phyloP scores from a whole-genome alignment of 768 basidiomycete species.

The Filobasidium floriforme region DNA sequence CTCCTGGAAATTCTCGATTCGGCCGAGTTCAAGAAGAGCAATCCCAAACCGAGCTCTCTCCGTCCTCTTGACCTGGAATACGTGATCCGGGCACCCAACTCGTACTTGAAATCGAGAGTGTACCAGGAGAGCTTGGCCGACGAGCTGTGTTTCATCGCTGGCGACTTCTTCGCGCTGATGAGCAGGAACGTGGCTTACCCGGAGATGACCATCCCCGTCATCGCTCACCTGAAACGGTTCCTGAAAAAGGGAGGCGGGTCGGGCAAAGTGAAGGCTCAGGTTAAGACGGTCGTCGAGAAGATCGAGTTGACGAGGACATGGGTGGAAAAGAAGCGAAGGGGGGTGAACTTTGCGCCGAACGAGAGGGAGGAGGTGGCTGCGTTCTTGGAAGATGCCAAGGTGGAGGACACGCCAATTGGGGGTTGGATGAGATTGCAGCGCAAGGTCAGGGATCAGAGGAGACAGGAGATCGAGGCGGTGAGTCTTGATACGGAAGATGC shows the following conservation, averaged over 20 bases:
- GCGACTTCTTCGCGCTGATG: conserved; percentile 66
- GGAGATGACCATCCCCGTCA: conserved; percentile 74
- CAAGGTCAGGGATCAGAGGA: conserved; percentile 61
- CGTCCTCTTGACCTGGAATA: conserved; percentile 83
- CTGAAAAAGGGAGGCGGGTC: conserved; percentile 54
- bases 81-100: conserved; percentile 74
- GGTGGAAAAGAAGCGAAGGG: conserved; percentile 64
- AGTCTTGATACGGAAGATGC: not conserved
- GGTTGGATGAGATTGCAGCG: conserved; percentile 72
- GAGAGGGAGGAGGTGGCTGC: conserved; percentile 64
- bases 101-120: conserved; percentile 79
- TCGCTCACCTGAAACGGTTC: conserved; percentile 62
- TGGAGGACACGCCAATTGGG: conserved; percentile 67
- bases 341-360: conserved; percentile 67
- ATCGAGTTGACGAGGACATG: conserved; percentile 75
- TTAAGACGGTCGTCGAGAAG: conserved; percentile 76
- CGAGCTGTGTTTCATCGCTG: conserved; percentile 67
- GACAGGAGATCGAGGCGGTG: conserved; percentile 45
- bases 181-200: conserved; percentile 88
- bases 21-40: conserved; percentile 56
- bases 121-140: conserved; percentile 76
- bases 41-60: conserved; percentile 74
- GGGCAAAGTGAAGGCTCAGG: conserved; percentile 45
- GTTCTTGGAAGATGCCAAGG: conserved; percentile 49
- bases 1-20: conserved; percentile 78